Evolutionary conservation across 148 eudicot genomes (phyloP).

Genomic region (Persicaria tinctoria): DNA sequence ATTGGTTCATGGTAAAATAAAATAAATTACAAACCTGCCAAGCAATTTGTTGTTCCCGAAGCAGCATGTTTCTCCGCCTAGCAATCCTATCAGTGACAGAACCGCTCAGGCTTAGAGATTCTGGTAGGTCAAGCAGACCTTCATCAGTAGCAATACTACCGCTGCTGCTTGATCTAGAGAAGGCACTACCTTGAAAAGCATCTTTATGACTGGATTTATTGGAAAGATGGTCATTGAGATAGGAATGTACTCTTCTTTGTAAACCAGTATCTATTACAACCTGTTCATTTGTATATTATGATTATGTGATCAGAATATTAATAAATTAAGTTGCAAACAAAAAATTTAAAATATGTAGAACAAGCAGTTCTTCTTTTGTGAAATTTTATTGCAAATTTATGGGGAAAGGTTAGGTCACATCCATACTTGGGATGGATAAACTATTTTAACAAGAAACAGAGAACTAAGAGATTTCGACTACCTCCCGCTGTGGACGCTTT

Average conservation of each 20-base stretch:
- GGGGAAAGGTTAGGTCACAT: neutral
- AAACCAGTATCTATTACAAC: conserved; percentile 57
- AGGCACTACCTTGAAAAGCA: conserved; percentile 27
- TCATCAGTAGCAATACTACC: conserved; percentile 76
- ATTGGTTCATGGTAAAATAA: neutral
- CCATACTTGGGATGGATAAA: neutral
- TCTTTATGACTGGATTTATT: conserved; percentile 43
- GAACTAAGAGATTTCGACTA: conserved; percentile 18
- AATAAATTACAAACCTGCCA: conserved; percentile 65
- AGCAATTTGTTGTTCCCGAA: conserved; percentile 62
- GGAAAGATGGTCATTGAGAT: conserved; percentile 56
- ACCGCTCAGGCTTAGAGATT: conserved; percentile 47
- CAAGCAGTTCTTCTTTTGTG: neutral
- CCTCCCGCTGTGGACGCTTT: conserved; percentile 97
- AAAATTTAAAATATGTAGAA: neutral
- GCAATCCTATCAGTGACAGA: conserved; percentile 50
- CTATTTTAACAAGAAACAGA: neutral
- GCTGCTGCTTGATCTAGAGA: conserved; percentile 74
- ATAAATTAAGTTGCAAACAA: neutral
- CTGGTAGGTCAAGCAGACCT: conserved; percentile 88
- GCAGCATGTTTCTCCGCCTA: conserved; percentile 53
- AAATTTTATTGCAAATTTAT: neutral
- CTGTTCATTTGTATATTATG: conserved; percentile 26
- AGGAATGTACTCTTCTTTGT: conserved; percentile 59
- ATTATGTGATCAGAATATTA: neutral